Conservation (phyloP, 192 early-diverging fungal species). For the Phycomyces nitens region DNA sequence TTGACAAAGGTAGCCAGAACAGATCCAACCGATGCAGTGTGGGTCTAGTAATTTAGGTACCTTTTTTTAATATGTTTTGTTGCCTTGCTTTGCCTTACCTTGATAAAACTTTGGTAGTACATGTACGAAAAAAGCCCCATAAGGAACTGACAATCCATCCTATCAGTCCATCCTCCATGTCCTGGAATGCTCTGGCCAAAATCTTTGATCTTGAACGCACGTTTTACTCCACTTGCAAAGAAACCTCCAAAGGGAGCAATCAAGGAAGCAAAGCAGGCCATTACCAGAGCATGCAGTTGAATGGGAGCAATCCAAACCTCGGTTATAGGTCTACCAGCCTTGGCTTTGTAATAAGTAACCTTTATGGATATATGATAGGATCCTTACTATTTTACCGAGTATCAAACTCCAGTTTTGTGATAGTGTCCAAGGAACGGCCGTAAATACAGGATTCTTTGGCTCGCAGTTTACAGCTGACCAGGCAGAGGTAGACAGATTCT, state of each 20-base stretch:
- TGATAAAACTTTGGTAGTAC: constrained; percentile 87
- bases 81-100: constrained; percentile 36
- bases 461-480: constrained; percentile 54
- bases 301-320: constrained; percentile 74
- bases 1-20: constrained; percentile 27
- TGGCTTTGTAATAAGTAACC: neutral
- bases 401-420: constrained; percentile 1
- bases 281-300: constrained; percentile 83
- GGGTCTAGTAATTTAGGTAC: constrained; percentile 6
- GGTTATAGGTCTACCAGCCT: neutral
- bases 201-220: constrained; percentile 97
- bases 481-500: constrained; percentile 47
- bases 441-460: constrained; percentile 55
- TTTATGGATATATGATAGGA: neutral
- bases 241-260: constrained; percentile 98
- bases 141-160: constrained; percentile 98
- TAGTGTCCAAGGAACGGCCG: constrained; percentile 33
- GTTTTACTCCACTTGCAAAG: constrained; percentile 94
- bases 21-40: constrained; percentile 32
- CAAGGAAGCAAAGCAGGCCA: constrained; percentile 88
- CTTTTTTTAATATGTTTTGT: neutral
- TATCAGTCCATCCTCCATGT: constrained; percentile 94
- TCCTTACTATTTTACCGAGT: constrained; percentile 12
- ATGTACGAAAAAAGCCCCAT: constrained; percentile 93
- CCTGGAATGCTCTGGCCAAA: constrained; percentile 97